Evolutionary conservation across 2,329 filamentous ascomycete genomes (phyloP).

Genomic region (Microcyclosporella mali): DNA sequence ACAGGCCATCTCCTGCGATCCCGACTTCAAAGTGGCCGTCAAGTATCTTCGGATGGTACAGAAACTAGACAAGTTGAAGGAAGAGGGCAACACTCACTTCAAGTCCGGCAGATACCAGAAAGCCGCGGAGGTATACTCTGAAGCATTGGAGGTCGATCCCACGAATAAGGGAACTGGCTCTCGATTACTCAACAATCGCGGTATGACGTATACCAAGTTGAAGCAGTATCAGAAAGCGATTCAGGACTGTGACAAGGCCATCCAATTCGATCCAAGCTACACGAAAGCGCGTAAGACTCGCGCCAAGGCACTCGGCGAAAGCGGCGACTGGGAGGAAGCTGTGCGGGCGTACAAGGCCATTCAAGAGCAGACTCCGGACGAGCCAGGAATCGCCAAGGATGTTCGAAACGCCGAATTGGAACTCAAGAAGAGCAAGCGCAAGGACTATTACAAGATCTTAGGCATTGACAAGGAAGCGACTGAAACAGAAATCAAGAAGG

Average conservation of each 20-base stretch:
- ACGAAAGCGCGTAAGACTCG: conserved; percentile 88
- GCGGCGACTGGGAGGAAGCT: conserved; percentile 87
- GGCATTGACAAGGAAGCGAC: conserved; percentile 78
- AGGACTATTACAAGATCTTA: conserved; percentile 98
- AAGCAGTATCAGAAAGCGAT: conserved; percentile 80
- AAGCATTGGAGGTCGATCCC: conserved; percentile 79
- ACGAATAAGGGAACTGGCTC: conserved; percentile 87
- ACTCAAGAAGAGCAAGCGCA: conserved; percentile 93
- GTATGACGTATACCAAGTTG: conserved; percentile 73
- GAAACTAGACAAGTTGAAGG: conserved; percentile 87
- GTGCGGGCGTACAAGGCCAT: conserved; percentile 84
- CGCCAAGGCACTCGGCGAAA: conserved; percentile 79
- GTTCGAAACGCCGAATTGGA: conserved; percentile 87
- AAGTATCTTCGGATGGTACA: conserved; percentile 86
- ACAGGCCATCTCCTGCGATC: conserved; percentile 82
- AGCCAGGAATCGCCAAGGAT: conserved; percentile 74
- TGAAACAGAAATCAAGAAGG: conserved; percentile 87
- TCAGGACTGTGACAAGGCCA: conserved; percentile 75
- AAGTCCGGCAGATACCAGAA: conserved; percentile 74
- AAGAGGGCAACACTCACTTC: conserved; percentile 85
- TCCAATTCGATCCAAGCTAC: conserved; percentile 77
- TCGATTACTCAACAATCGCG: conserved; percentile 90
- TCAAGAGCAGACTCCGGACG: conserved; percentile 73
- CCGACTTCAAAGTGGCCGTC: conserved; percentile 81
- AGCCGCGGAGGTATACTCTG: conserved; percentile 77